Conservation (phyloP, 805 yeast species). For the Sugiyamaella chiloensis region DNA sequence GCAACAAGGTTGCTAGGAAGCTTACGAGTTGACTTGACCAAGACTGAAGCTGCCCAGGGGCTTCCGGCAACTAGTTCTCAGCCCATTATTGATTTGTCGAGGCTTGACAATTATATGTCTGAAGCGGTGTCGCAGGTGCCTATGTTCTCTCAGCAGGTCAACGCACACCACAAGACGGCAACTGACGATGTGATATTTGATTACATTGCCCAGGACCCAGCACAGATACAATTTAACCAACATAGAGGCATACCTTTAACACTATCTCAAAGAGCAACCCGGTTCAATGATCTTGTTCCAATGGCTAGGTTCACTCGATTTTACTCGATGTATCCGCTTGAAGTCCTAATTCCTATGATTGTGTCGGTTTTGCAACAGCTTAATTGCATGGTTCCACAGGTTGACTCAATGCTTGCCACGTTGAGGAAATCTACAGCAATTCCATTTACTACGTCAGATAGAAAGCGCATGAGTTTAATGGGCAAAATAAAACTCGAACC, state of each 20-base stretch:
- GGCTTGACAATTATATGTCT: background rate
- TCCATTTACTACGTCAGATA: conserved; percentile 22
- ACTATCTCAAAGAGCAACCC: conserved; percentile 21
- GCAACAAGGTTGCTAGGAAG: conserved; percentile 51
- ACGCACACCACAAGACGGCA: conserved; percentile 27
- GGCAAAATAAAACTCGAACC: conserved; percentile 25
- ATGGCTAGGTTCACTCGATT: conserved; percentile 51
- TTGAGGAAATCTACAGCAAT: conserved; percentile 12
- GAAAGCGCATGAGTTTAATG: conserved; percentile 22
- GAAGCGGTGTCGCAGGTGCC: background rate
- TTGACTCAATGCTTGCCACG: conserved; percentile 19
- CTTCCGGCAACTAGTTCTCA: conserved; percentile 12
- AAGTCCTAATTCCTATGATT: conserved; percentile 41
- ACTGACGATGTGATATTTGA: conserved; percentile 16
- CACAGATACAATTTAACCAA: conserved; percentile 44
- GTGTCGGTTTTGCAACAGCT: conserved; percentile 42
- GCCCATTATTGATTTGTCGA: conserved; percentile 7
- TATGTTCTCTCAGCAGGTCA: conserved; percentile 13
- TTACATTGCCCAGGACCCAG: conserved; percentile 50
- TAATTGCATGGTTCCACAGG: conserved; percentile 36
- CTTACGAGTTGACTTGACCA: conserved; percentile 41
- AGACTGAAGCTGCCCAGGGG: conserved; percentile 1
- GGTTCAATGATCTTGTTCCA: conserved; percentile 29
- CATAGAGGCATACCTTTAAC: conserved; percentile 16
- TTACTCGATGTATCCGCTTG: conserved; percentile 45